Conservation (phyloP, 805 yeast species). For the Teunomyces barrocoloradensis region DNA sequence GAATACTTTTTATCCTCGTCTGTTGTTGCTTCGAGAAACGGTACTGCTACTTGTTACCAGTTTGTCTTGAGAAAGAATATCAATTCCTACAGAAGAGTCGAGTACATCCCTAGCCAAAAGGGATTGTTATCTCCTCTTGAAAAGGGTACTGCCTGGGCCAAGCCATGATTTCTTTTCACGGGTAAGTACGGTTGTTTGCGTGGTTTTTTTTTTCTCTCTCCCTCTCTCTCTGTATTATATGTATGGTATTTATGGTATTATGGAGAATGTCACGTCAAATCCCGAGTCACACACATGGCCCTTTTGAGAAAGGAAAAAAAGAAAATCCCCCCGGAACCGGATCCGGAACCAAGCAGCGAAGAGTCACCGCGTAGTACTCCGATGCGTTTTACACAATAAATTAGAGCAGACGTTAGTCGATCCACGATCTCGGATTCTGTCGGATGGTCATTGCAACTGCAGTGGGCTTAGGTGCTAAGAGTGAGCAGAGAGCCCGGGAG, state of each 20-base stretch:
- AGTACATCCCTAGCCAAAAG: constrained; percentile 73
- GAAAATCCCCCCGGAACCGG: background rate
- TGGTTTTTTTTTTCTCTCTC: background rate
- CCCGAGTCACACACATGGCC: background rate
- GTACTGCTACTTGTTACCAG: constrained; percentile 90
- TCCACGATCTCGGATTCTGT: too few species aligned
- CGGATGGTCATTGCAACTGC: too few species aligned
- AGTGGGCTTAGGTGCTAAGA: too few species aligned
- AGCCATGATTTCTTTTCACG: constrained; percentile 19
- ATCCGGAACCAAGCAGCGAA: background rate
- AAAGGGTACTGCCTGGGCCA: constrained; percentile 59
- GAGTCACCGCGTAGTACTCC: background rate
- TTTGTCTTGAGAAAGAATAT: constrained; percentile 86
- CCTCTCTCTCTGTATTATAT: background rate
- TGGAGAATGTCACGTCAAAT: background rate
- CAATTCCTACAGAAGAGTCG: constrained; percentile 79
- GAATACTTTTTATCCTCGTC: constrained; percentile 84
- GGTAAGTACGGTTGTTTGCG: background rate
- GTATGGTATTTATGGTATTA: background rate
- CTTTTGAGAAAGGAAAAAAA: background rate
- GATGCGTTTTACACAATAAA: too few species aligned
- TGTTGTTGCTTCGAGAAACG: constrained; percentile 85
- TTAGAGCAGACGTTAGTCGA: too few species aligned
- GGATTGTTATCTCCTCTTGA: constrained; percentile 63
- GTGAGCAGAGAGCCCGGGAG: too few species aligned